Evolutionary conservation across 2,329 filamentous ascomycete genomes (phyloP).

Genomic region (Podosphaera fusca): DNA sequence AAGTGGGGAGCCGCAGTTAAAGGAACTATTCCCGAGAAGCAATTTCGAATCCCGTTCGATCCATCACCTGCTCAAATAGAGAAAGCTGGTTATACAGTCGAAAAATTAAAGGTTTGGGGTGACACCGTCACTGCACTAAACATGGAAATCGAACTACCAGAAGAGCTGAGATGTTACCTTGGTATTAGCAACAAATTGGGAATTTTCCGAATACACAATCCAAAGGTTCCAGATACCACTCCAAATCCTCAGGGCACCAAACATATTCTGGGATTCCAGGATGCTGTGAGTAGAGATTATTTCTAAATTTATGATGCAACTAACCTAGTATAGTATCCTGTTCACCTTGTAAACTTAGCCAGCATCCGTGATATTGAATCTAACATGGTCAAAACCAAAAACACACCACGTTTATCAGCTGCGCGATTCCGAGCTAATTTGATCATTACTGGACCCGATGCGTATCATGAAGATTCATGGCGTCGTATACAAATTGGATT

Average conservation of each 20-base stretch:
- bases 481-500: slow-evolving; percentile 29
- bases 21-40: slow-evolving; percentile 31
- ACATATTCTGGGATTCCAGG: slow-evolving; percentile 43
- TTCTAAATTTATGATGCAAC: not conserved
- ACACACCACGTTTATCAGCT: slow-evolving; percentile 30
- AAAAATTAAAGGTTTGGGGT: slow-evolving; percentile 42
- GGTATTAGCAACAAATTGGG: slow-evolving; percentile 42
- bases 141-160: slow-evolving; percentile 32
- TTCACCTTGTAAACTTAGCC: slow-evolving; percentile 42
- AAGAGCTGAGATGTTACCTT: slow-evolving; percentile 39
- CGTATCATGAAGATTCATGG: slow-evolving; percentile 52
- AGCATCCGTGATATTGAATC: slow-evolving; percentile 38
- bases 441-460: slow-evolving; percentile 36
- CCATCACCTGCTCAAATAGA: slow-evolving; percentile 34
- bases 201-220: slow-evolving; percentile 44
- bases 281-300: slow-evolving; percentile 31
- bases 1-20: slow-evolving; percentile 27
- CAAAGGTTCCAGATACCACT: slow-evolving; percentile 31
- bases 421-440: slow-evolving; percentile 51
- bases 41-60: slow-evolving; percentile 42
- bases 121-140: slow-evolving; percentile 32
- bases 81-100: slow-evolving; percentile 32
- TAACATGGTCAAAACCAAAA: slow-evolving; percentile 27
- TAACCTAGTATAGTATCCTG: slow-evolving; percentile 33
- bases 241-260: slow-evolving; percentile 36